phyloP scores from a whole-genome alignment of 352 stramenopile genomes.

The Globisporangium paroecandrum region DNA sequence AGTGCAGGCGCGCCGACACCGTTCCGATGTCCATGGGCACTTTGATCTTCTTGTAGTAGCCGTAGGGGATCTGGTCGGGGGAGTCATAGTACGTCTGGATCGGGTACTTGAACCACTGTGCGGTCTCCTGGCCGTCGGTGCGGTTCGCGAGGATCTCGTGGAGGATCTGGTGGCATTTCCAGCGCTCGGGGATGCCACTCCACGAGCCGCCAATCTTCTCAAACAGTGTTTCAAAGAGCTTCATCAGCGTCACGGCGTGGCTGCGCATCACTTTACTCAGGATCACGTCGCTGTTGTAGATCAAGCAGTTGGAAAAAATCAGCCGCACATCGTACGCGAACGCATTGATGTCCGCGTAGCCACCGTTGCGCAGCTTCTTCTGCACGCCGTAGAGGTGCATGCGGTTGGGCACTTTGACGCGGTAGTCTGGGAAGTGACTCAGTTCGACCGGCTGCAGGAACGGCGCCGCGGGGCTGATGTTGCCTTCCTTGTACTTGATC shows the following conservation, averaged over 20 bases:
- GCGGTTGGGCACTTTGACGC: constrained; percentile 75
- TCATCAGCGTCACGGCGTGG: constrained; percentile 81
- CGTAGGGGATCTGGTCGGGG: constrained; percentile 76
- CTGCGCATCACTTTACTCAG: constrained; percentile 82
- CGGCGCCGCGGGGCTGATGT: constrained; percentile 60
- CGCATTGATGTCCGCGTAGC: constrained; percentile 56
- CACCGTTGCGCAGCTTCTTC: constrained; percentile 75
- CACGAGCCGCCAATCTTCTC: constrained; percentile 64
- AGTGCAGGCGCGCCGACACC: constrained; percentile 64
- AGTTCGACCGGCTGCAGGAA: constrained; percentile 83
- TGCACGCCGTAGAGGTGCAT: constrained; percentile 86
- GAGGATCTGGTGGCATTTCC: constrained; percentile 83
- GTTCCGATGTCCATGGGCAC: constrained; percentile 81
- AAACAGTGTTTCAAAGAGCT: constrained; percentile 76
- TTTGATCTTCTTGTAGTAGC: constrained; percentile 79
- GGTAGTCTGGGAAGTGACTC: constrained; percentile 82
- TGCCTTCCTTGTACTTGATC: constrained; percentile 84
- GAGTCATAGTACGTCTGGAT: constrained; percentile 84
- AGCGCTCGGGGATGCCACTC: constrained; percentile 64
- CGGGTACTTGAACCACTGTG: constrained; percentile 87
- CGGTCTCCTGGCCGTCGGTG: constrained; percentile 72
- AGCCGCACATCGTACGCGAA: constrained; percentile 79
- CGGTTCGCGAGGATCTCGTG: constrained; percentile 73
- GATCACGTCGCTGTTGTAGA: constrained; percentile 87
- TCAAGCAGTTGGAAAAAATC: constrained; percentile 86